Conservation (phyloP, 305 asterid species). For the Fraxinus greggii region DNA sequence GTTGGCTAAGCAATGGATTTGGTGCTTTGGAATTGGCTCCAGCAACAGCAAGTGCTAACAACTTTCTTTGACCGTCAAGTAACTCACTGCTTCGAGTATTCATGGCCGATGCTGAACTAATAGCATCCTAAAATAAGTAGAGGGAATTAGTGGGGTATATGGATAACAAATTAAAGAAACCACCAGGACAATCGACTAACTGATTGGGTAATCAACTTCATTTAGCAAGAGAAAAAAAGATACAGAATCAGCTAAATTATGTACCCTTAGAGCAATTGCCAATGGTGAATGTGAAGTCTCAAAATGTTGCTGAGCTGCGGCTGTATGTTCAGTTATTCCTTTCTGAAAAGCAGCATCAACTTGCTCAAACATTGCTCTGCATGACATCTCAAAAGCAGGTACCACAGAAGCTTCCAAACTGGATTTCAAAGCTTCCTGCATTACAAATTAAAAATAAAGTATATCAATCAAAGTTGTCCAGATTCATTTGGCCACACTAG, state of each 20-base stretch:
- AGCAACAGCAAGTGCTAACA: slow-evolving; percentile 68
- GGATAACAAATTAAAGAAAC: slow-evolving; percentile 17
- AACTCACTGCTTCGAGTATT: slow-evolving; percentile 74
- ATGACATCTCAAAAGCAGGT: slow-evolving; percentile 90
- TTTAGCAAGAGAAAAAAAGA: not conserved
- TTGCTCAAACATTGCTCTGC: slow-evolving; percentile 90
- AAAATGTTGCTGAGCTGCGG: slow-evolving; percentile 68
- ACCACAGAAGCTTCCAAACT: slow-evolving; percentile 72
- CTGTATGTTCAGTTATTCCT: slow-evolving; percentile 79
- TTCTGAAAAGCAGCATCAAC: slow-evolving; percentile 81
- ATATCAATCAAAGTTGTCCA: not conserved
- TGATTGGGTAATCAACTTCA: not conserved
- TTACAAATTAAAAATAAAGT: slow-evolving; percentile 14
- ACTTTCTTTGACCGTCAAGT: slow-evolving; percentile 80
- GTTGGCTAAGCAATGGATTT: slow-evolving; percentile 60
- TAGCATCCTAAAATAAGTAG: slow-evolving; percentile 58
- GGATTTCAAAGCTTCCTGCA: slow-evolving; percentile 79
- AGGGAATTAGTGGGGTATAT: slow-evolving; percentile 6
- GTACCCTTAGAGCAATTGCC: slow-evolving; percentile 79
- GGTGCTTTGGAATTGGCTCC: slow-evolving; percentile 63
- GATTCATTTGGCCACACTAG: not conserved
- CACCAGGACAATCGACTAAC: not conserved
- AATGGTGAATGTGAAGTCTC: slow-evolving; percentile 82
- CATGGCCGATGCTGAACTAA: slow-evolving; percentile 73
- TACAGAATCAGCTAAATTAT: not conserved